A percentile compares a stretch with the other conserved stretches of the same genome.
Evolutionary conservation across 495 filamentous ascomycete genomes (phyloP).

Genomic region (Ascodesmis nigricans): DNA sequence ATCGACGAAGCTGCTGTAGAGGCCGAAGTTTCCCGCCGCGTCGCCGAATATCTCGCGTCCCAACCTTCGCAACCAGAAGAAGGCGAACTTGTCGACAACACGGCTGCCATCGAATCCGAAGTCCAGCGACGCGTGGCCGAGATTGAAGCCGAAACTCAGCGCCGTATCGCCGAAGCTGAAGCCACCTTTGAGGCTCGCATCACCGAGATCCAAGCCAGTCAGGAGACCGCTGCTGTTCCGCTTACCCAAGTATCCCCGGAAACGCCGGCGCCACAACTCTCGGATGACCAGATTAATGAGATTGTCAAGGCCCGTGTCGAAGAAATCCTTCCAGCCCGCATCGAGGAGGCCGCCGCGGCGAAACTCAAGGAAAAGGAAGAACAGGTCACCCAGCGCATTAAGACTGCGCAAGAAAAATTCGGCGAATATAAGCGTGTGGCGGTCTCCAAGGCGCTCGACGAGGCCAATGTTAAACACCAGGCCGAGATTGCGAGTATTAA

Average conservation of each 20-base stretch:
- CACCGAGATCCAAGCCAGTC: conserved; percentile 9
- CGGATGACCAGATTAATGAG: conserved; percentile 2
- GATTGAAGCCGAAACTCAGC: conserved; percentile 23
- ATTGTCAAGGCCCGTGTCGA: conserved; percentile 2
- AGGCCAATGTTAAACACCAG: conserved; percentile 10
- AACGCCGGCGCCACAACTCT: conserved; percentile 1
- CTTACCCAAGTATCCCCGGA: conserved; percentile 23
- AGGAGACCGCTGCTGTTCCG: conserved; percentile 22
- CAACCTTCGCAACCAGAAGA: conserved; percentile 4
- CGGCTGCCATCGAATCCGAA: conserved; percentile 12
- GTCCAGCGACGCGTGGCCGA: conserved; percentile 12
- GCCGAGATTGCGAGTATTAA: conserved; percentile 9
- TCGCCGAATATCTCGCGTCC: conserved; percentile 9
- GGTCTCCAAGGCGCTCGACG: conserved; percentile 27
- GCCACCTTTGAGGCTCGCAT: conserved; percentile 24
- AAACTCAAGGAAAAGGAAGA: conserved; percentile 8
- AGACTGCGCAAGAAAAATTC: conserved; percentile 15
- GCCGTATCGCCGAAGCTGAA: conserved; percentile 29
- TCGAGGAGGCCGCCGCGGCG: neutral
- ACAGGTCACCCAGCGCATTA: conserved; percentile 14
- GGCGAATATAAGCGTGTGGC: conserved; percentile 28
- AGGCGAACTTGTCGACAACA: conserved; percentile 6
- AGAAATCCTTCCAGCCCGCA: conserved; percentile 1
- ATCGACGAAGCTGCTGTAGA: conserved; percentile 20
- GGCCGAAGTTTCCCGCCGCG: conserved; percentile 10